Percentiles rank a stretch among this genome's conserved stretches.
phyloP scores from a whole-genome alignment of 306 rosid genomes.

The Pyrus bretschneideri region DNA sequence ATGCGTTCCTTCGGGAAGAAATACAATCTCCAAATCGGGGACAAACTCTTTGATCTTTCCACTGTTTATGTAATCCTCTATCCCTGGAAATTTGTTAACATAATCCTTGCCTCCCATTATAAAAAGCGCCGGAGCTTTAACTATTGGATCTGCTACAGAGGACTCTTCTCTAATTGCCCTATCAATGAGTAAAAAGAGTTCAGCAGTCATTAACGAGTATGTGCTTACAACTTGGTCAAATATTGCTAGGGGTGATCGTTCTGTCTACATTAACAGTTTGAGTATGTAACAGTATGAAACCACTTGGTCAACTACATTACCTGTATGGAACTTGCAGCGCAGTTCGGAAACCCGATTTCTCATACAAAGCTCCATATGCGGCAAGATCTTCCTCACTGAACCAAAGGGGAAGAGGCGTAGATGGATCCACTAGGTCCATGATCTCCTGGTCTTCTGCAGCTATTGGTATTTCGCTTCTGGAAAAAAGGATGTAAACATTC shows the following conservation, averaged over 20 bases:
- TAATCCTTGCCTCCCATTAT: conserved; percentile 68
- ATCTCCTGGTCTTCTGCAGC: conserved; percentile 72
- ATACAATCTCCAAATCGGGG: conserved; percentile 49
- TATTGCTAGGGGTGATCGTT: neutral
- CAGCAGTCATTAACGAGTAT: neutral
- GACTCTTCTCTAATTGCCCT: conserved; percentile 47
- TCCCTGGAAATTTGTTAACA: conserved; percentile 49
- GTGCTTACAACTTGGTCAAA: neutral
- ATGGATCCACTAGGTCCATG: conserved; percentile 74
- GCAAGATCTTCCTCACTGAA: conserved; percentile 68
- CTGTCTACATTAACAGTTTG: neutral
- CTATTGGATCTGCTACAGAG: conserved; percentile 31
- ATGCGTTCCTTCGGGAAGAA: conserved; percentile 74
- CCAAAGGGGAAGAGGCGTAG: conserved; percentile 76
- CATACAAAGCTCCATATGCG: conserved; percentile 51
- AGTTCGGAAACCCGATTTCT: conserved; percentile 70
- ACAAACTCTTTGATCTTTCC: conserved; percentile 50
- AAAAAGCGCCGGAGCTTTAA: conserved; percentile 48
- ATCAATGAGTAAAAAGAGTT: neutral
- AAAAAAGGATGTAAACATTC: conserved; percentile 72
- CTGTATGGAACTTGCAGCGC: conserved; percentile 74
- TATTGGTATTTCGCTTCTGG: conserved; percentile 62
- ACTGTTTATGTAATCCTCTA: conserved; percentile 47
- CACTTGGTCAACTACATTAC: conserved; percentile 15
- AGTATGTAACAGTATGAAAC: neutral